A percentile compares a stretch with the other conserved stretches of the same genome.
Conservation (phyloP, 2,329 filamentous ascomycete species). For the Rugonectria rugulosa region DNA sequence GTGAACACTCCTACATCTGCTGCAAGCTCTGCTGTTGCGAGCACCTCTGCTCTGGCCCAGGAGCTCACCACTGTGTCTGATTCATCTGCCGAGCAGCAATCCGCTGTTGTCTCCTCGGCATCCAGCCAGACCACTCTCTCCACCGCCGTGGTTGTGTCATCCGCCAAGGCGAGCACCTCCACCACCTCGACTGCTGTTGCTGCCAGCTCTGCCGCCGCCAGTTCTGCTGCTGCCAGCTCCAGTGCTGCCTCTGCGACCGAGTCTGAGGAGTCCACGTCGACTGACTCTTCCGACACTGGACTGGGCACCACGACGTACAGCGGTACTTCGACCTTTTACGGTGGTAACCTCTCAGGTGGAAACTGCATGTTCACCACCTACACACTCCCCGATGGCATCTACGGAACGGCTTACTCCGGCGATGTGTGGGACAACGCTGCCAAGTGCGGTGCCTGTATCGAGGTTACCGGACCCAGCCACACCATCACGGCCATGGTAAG, state of each 20-base stretch:
- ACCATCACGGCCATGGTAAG: slow-evolving; percentile 70
- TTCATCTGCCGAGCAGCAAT: slow-evolving; percentile 10
- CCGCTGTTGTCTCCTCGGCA: not conserved
- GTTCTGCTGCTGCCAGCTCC: slow-evolving; percentile 3
- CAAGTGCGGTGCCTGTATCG: slow-evolving; percentile 68
- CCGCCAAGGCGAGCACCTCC: slow-evolving; percentile 1
- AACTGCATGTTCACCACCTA: slow-evolving; percentile 70
- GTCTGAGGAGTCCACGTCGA: not conserved
- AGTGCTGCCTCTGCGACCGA: slow-evolving; percentile 6
- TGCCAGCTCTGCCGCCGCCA: slow-evolving; percentile 2
- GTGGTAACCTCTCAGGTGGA: slow-evolving; percentile 64
- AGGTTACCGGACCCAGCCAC: slow-evolving; percentile 64
- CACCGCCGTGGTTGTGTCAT: slow-evolving; percentile 16
- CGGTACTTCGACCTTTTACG: slow-evolving; percentile 56
- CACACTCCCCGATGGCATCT: slow-evolving; percentile 64
- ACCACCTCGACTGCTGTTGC: too few relatives aligned
- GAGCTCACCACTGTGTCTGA: slow-evolving; percentile 7
- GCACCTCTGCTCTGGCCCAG: slow-evolving; percentile 7
- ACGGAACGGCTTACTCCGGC: slow-evolving; percentile 68
- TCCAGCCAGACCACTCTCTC: slow-evolving; percentile 24
- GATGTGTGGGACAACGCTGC: slow-evolving; percentile 62
- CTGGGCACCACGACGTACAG: slow-evolving; percentile 22
- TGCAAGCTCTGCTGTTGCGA: slow-evolving; percentile 18
- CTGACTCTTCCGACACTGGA: slow-evolving; percentile 9
- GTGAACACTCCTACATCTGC: slow-evolving; percentile 14